These are phyloP conservation scores for Calocera viscosa DNA, from an alignment of 768 basidiomycete genomes.

Conservation along the genomic window DNA sequence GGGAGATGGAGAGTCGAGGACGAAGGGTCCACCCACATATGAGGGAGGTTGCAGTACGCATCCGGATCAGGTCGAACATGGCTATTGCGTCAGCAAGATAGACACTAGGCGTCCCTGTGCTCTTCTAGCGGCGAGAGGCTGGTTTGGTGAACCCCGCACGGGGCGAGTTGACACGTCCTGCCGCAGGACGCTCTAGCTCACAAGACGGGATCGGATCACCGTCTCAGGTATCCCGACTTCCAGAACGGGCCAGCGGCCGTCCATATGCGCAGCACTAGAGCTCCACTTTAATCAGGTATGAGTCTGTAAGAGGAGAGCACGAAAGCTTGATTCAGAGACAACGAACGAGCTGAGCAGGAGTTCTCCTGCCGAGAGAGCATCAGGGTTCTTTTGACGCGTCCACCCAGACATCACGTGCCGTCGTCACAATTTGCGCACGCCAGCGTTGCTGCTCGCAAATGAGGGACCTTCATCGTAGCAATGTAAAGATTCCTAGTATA, in stretches of 20 bases:
- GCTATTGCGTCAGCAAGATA: neutral
- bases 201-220: neutral
- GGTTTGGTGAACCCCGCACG: neutral
- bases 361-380: no score
- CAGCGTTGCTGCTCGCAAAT: neutral
- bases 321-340: neutral
- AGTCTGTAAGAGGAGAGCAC: neutral
- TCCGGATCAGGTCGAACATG: conserved; percentile 4
- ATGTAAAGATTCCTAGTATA: no score
- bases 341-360: neutral
- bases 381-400: conserved; percentile 1
- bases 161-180: neutral
- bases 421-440: neutral
- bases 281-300: neutral
- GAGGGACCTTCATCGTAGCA: no score
- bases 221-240: neutral
- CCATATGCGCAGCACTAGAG: neutral
- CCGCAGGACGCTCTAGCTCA: neutral
- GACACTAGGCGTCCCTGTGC: conserved; percentile 1
- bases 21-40: neutral
- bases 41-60: neutral
- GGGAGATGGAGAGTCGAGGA: neutral
- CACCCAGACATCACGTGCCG: neutral
- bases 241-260: neutral
- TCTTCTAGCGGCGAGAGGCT: neutral